Percentiles rank a stretch among this genome's conserved stretches.
These are phyloP conservation scores for Leccinum uliginosum DNA, from an alignment of 768 basidiomycete genomes.

Conservation along the genomic window DNA sequence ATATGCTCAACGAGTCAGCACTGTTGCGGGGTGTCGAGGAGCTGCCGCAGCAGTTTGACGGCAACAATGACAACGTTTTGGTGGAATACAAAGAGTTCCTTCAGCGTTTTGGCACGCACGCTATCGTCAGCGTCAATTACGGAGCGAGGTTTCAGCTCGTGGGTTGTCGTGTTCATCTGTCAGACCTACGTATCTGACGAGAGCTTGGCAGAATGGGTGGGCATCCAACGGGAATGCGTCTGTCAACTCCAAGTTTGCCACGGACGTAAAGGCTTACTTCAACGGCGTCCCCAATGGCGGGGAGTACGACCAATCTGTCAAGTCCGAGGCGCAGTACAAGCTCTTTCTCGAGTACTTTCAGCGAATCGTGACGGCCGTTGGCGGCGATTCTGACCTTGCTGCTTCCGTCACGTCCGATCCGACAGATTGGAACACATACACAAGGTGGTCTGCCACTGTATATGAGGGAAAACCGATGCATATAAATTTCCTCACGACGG, in stretches of 20 bases:
- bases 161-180: background rate
- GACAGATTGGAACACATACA: background rate
- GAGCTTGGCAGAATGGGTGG: background rate
- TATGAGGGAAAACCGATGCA: background rate
- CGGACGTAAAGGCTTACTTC: constrained; percentile 2
- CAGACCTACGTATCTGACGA: background rate
- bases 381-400: background rate
- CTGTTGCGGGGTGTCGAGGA: constrained; percentile 3
- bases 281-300: constrained; percentile 3
- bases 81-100: background rate
- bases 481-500: background rate
- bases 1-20: background rate
- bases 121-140: background rate
- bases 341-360: constrained; percentile 5
- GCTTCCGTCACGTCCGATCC: background rate
- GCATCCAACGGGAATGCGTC: background rate
- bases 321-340: constrained; percentile 4
- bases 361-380: background rate
- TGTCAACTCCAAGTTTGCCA: constrained; percentile 2
- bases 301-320: background rate
- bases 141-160: constrained; percentile 5
- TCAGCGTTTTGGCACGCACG: constrained; percentile 2
- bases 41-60: background rate
- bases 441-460: background rate
- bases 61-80: background rate